Conservation (phyloP, 2,329 filamentous ascomycete species). For the Ceratocystis albifundus region DNA sequence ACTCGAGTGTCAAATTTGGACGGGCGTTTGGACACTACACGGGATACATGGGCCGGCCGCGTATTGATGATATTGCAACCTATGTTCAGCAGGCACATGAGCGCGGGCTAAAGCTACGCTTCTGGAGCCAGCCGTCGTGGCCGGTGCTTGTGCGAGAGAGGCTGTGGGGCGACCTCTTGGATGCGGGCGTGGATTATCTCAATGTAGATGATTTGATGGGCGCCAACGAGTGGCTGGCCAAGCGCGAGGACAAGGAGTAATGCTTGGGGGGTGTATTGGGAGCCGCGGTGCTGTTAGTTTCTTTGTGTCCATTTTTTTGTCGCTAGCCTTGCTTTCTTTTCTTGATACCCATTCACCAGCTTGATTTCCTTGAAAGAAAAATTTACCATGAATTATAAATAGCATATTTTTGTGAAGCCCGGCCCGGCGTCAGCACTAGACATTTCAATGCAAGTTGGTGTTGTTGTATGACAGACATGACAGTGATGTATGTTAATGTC, state of each 20-base stretch:
- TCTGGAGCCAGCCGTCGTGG: constrained; percentile 51
- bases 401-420: too few relatives aligned
- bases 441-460: too few relatives aligned
- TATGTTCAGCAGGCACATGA: constrained; percentile 38
- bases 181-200: constrained; percentile 48
- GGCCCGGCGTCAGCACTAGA: too few relatives aligned
- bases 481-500: too few relatives aligned
- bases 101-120: constrained; percentile 45
- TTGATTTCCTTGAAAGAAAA: too few relatives aligned
- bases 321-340: too few relatives aligned
- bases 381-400: too few relatives aligned
- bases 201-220: constrained; percentile 49
- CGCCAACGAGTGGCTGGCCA: constrained; percentile 16
- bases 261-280: neutral
- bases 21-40: constrained; percentile 42
- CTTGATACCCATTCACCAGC: too few relatives aligned
- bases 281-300: too few relatives aligned
- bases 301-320: too few relatives aligned
- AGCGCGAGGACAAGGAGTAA: neutral
- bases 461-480: too few relatives aligned
- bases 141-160: constrained; percentile 42
- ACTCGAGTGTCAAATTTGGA: constrained; percentile 50
- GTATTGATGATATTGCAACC: constrained; percentile 32
- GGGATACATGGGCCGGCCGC: constrained; percentile 38
- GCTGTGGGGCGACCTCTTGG: constrained; percentile 44